Conservation (phyloP, 352 stramenopile genomes). For the Phytophthora pistaciae region DNA sequence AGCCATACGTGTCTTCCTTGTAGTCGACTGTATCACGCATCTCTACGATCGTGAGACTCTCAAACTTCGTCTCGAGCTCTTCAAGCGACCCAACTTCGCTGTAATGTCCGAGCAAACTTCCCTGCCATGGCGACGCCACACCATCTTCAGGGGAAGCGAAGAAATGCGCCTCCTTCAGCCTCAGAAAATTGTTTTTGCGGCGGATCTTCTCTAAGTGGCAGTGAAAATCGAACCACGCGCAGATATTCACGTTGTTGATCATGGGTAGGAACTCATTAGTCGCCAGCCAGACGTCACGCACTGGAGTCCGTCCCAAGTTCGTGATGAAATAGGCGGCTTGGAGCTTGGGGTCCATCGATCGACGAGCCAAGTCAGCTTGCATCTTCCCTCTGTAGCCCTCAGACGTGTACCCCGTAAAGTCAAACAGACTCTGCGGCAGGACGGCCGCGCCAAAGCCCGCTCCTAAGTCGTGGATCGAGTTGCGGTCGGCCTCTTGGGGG, state of each 20-base stretch:
- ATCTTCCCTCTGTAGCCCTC: slow-evolving; percentile 39
- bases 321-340: slow-evolving; percentile 29
- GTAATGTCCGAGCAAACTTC: slow-evolving; percentile 45
- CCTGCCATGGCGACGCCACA: slow-evolving; percentile 48
- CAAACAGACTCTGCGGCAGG: slow-evolving; percentile 29
- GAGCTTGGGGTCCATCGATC: slow-evolving; percentile 23
- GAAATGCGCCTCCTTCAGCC: slow-evolving; percentile 46
- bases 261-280: slow-evolving; percentile 37
- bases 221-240: slow-evolving; percentile 21
- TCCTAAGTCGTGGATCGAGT: slow-evolving; percentile 25
- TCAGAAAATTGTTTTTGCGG: slow-evolving; percentile 44
- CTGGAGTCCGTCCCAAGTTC: slow-evolving; percentile 25
- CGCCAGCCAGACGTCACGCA: slow-evolving; percentile 29
- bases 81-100: slow-evolving; percentile 33
- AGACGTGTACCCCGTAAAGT: slow-evolving; percentile 41
- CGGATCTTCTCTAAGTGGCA: slow-evolving; percentile 31
- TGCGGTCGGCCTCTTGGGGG: slow-evolving; percentile 37
- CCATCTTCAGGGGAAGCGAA: slow-evolving; percentile 57
- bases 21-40: slow-evolving; percentile 39
- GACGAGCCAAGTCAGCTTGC: slow-evolving; percentile 40
- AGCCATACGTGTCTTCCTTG: slow-evolving; percentile 39
- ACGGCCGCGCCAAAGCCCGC: slow-evolving; percentile 28
- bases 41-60: slow-evolving; percentile 34
- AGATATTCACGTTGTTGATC: slow-evolving; percentile 46
- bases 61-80: slow-evolving; percentile 41